Evolutionary conservation across 805 yeast genomes (phyloP).

Genomic region (Hanseniaspora jakobsenii): DNA sequence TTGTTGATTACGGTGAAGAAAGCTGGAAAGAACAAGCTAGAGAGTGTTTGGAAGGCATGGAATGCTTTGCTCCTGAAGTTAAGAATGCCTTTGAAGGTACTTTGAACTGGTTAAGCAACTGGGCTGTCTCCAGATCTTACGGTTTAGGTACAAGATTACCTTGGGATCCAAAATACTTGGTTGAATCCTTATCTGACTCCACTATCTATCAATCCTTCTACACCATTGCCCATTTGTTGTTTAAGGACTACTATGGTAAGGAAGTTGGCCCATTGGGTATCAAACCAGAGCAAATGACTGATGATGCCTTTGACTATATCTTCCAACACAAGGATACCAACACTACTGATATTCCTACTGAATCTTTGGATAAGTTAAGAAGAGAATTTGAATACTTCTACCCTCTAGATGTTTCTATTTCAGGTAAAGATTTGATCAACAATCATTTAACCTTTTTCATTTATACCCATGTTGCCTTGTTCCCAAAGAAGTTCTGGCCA

Average conservation of each 20-base stretch:
- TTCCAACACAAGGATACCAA: conserved; percentile 57
- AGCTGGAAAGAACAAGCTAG: conserved; percentile 72
- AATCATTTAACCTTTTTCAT: conserved; percentile 94
- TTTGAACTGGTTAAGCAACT: conserved; percentile 89
- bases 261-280: conserved; percentile 61
- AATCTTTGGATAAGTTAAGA: conserved; percentile 60
- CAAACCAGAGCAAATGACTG: conserved; percentile 74
- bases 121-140: conserved; percentile 96
- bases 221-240: conserved; percentile 78
- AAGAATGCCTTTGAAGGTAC: conserved; percentile 87
- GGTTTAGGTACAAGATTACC: conserved; percentile 93
- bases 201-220: conserved; percentile 92
- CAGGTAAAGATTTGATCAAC: conserved; percentile 95
- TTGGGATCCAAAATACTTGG: conserved; percentile 89
- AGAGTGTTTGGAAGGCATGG: conserved; percentile 65
- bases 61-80: conserved; percentile 70
- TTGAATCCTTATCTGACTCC: conserved; percentile 91
- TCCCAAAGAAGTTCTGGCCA: conserved; percentile 90
- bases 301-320: conserved; percentile 83
- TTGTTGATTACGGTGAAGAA: conserved; percentile 91
- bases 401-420: conserved; percentile 81
- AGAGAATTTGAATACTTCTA: conserved; percentile 94
- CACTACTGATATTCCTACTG: conserved; percentile 46
- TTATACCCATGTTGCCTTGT: conserved; percentile 83
- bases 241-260: conserved; percentile 73